Evolutionary conservation across 2,329 filamentous ascomycete genomes (phyloP).

Genomic region (Penicillium sp.): DNA sequence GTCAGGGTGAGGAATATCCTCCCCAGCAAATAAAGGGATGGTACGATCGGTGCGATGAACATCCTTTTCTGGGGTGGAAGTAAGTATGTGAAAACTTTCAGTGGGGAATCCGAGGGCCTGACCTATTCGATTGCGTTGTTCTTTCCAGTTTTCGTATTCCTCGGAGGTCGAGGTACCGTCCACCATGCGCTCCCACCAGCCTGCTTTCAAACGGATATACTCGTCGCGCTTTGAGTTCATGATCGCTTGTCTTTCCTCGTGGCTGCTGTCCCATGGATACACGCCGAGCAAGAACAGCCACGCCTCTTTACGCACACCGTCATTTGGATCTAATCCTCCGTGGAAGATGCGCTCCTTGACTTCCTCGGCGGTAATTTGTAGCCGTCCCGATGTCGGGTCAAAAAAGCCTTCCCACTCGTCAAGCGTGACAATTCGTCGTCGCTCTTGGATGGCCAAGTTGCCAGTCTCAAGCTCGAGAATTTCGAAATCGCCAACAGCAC

Average conservation of each 20-base stretch:
- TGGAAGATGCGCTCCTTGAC: constrained; percentile 98
- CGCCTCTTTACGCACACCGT: constrained; percentile 92
- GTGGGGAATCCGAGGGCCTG: constrained; percentile 45
- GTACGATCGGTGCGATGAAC: constrained; percentile 95
- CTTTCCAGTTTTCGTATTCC: constrained; percentile 93
- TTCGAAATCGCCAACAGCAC: constrained; percentile 93
- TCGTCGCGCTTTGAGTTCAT: constrained; percentile 86
- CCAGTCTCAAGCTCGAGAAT: constrained; percentile 79
- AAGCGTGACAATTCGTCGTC: constrained; percentile 74
- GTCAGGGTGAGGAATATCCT: constrained; percentile 95
- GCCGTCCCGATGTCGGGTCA: constrained; percentile 70
- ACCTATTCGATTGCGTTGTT: constrained; percentile 93
- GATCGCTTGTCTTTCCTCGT: constrained; percentile 79
- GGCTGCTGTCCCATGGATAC: constrained; percentile 88
- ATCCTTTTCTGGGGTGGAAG: constrained; percentile 80
- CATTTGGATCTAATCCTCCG: constrained; percentile 83
- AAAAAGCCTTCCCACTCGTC: constrained; percentile 94
- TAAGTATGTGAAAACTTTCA: constrained; percentile 30
- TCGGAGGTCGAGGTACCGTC: constrained; percentile 79
- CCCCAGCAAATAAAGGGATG: constrained; percentile 92
- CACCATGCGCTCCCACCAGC: constrained; percentile 94
- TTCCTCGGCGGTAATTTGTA: constrained; percentile 83
- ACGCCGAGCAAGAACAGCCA: constrained; percentile 94
- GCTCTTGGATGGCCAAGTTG: constrained; percentile 73
- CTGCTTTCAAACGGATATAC: constrained; percentile 89